Evolutionary conservation across 257 asterid species (phyloP), one percentile per base, ranked within the genome.

Genomic region (Ligustrum vulgare): DNA sequence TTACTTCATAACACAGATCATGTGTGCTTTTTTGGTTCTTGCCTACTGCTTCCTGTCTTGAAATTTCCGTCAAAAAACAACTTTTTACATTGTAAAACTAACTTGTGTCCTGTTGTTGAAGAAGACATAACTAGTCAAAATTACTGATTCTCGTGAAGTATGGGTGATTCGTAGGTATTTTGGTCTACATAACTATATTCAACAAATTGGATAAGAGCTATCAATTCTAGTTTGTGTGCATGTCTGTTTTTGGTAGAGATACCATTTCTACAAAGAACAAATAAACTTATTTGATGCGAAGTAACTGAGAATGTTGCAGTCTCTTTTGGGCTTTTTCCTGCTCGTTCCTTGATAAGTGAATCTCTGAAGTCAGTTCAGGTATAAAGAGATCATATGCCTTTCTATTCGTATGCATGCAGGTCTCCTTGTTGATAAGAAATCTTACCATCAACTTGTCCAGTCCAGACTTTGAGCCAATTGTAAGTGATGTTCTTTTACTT

Each of bases 401-500:
- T 15, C 71, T 28, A 71, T 63, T 70, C 81, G 77, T 67, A 78
- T 87, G 92, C 94, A 78, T 87, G 92, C 94, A 94, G 98, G 98
- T 90, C 79, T 75, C 91, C 82, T 75, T 94, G 86, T 82, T 94
- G 92, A 90, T 92, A 95, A 88, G 84, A 74, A 94, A 94, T 81
- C 98, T 94, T 72, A 87, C 92, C 74, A 72, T 89, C 85, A 94
- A 94, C 87, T 85, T 94, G 84, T 82, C 97, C 64, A 89, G 82
- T 81, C 98, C 97, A 41, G 96, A 90, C 75, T 92, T 88, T 78
- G 96, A 90, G 83, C 88, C 97, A 74, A 80, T 90, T 67, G 97
- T 94, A 82, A 90, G 97, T 85, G 77, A 62, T 31, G 60, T 80
- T 79, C 74, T 77, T 72, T 67, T 63, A 47, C 75, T 51, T 77